Base-by-base conservation (phyloP, 2,329 filamentous ascomycete genomes). In the Teratosphaeria viscida region DNA sequence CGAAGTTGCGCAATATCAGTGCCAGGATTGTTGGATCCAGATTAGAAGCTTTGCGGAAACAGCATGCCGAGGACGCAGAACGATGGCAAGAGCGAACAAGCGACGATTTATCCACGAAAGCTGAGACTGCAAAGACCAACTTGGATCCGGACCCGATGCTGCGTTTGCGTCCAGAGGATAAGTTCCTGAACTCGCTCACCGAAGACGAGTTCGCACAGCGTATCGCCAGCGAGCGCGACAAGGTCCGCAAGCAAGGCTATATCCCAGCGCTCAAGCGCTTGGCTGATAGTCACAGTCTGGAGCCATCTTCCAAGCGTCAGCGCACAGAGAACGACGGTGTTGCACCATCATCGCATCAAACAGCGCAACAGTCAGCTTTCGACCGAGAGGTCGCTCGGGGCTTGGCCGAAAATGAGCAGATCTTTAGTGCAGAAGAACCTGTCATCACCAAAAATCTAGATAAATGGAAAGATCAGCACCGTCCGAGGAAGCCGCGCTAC, bases 341-440 rank as follows among this genome's bases (percentile, higher is more conserved):
- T 53, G 57, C 54, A 29, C 52, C 29, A 62, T 47, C 54, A 27
- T 57, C 27, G 56, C 59, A 47, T 58, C 59, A 19, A 6, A 43
- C 55, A 8, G 32, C 59, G 43, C 37, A 52, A 27, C 60, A 60
- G 54, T 47, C 60, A 29, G 61, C 61, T 37, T 71, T 70, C 72
- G 92, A 97, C 69, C 85, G 92, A 56, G 94, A 97, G 74, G 89
- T 95, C 54, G 92, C 94, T 23, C 87, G 90, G 62, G 94, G 94
- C 1, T 84, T 99, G 10, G 85, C 87, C 62, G 94, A 97, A 70
- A 91, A 96, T 68, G 94, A 99, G 73, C 94, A 99, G 74, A 89
- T 99, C 37, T 96, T 99, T 70, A 86, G 89, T 0, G 89, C 86
- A 8, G 94, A 99, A 76, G 94, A 96, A 75, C 82, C 86, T 49